Evolutionary conservation across 345 rosid genomes (phyloP), one percentile per base, ranked within the genome.

Genomic region (Cardamine chenopodiifolia): DNA sequence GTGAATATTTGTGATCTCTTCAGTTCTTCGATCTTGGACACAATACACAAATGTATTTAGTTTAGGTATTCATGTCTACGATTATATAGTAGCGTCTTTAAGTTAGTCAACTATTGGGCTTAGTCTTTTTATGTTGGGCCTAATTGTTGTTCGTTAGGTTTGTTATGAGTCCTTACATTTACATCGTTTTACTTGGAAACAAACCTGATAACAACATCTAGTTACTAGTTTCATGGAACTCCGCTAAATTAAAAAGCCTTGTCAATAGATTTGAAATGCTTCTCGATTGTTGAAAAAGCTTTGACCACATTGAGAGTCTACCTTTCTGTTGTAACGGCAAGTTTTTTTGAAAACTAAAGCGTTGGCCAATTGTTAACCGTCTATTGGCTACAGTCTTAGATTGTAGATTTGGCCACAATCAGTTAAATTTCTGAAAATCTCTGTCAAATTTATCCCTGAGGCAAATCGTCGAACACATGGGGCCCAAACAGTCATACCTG

Each of bases 381-480:
- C 7, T 42, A 42, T 42, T 13, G 17, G 47, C 47, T 14, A 42
- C 18, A 42, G 31, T 64, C 25, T 63, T 72, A 0, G 22, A 32
- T 19, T n/a, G 22, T 23, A 60, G 25, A 59, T 45, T 47, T 70
- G 7, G 39, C 39, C 50, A 57, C 20, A 47, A 25, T 49, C 35
- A 56, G 2, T n/a, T n/a, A n/a, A n/a, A n/a, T n/a, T 68, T 75
- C 37, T 59, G 1, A 49, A 48, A 48, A 11, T 28, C 25, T 50
- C 26, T 9, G 13, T 25, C 39, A 8, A 0, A 11, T 29, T 18
- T 66, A 17, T 72, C 81, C 72, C 25, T 29, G 50, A 72, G 52
- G 65, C 73, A 67, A 52, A 11, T 78, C 70, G 65, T 71, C 81
- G 60, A 72, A 67, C 70, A 66, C 8, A 78, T 78, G 82, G 82